Base-by-base conservation (phyloP, 2,329 filamentous ascomycete species). In the Calycina herbarum region DNA sequence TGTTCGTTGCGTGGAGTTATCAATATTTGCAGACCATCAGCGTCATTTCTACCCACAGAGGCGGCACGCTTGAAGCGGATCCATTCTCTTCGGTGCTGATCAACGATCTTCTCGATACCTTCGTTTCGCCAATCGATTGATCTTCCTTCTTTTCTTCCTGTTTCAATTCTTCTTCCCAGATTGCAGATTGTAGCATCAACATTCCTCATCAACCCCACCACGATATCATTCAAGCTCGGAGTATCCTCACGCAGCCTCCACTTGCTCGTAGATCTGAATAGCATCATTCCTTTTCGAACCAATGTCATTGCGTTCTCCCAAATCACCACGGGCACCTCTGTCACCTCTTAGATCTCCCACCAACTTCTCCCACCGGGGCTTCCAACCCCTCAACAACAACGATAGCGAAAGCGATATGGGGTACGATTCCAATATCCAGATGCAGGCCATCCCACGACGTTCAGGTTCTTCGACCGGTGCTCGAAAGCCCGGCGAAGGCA, bases 401-500 rank as follows among this genome's bases (percentile, higher is more conserved):
- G 15, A 59, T n/a, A 38, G 24, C 48, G 45, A 56, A n/a, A 27
- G 61, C 65, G 68, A 66, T 29, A 73, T 71, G 67, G 62, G 61
- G 27, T 71, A 69, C 62, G 67, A 73, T 15, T 63, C 66, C 35
- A 83, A 81, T 61, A 88, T 88, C 58, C 85, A 85, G 24, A 81
- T 89, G 64, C 81, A 81, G 15, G 78, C 79, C 57, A 82, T 90
- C 69, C 81, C 73, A 88, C 84, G 45, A 27, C 57, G 63, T 4
- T 64, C 48, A 29, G 42, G 75, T 67, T 85, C 82, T 67, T 86
- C 82, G 6, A 83, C 82, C 2, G 86, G 87, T 56, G 81, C 82
- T 62, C 79, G 84, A 67, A 84, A 82, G 74, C 75, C 78, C 29
- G 78, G 77, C 45, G 79, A 81, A 70, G 78, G 74, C 66, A 62